A percentile compares a stretch with the other conserved stretches of the same genome.
Conservation (phyloP, 73 alveolate species). For the Symbiodinium natans region DNA sequence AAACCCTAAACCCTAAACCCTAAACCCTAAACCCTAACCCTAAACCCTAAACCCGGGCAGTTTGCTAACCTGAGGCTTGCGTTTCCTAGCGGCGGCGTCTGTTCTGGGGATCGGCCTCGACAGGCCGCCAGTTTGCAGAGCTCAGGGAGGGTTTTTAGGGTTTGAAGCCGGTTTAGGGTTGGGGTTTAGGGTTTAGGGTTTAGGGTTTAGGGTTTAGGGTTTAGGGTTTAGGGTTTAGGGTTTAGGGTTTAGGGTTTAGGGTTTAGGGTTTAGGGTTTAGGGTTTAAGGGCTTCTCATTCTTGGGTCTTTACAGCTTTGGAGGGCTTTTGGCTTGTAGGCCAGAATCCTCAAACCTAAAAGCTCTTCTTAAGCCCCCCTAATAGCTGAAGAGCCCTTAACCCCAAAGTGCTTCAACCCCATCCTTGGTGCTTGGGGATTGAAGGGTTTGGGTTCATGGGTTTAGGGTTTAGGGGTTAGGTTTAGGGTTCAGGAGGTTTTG, state of each 20-base stretch:
- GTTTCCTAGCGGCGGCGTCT: slow-evolving; percentile 2
- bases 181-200: not conserved
- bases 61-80: not conserved
- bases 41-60: not conserved
- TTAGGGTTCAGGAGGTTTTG: not conserved
- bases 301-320: not conserved
- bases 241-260: not conserved
- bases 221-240: too few species aligned
- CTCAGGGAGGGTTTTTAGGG: not conserved
- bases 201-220: not conserved
- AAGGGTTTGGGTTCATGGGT: not conserved
- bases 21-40: not conserved
- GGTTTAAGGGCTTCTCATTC: not conserved
- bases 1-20: not conserved
- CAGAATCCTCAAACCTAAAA: not conserved
- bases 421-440: not conserved
- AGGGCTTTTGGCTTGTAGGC: not conserved
- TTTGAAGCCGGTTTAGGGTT: too few species aligned
- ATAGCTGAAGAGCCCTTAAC: too few species aligned
- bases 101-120: slow-evolving; percentile 10
- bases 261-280: not conserved
- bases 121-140: not conserved
- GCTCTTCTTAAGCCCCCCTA: not conserved
- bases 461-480: not conserved
- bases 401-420: too few species aligned